Percentiles rank a stretch among this genome's conserved stretches.
Conservation (phyloP, 2,329 filamentous ascomycete species). For the Coccinonectria pachysandricola region DNA sequence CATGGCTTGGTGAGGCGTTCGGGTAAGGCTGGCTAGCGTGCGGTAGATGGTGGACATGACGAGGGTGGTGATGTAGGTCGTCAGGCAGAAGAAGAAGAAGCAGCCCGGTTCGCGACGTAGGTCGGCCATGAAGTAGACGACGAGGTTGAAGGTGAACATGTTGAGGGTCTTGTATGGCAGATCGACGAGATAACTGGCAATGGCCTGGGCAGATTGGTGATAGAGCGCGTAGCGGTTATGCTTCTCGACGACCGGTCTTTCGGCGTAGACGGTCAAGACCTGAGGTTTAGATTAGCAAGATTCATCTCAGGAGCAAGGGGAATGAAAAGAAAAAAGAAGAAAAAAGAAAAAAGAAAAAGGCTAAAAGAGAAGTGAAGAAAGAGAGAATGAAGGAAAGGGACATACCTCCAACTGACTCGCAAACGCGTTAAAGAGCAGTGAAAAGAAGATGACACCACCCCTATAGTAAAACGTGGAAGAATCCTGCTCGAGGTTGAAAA, state of each 20-base stretch:
- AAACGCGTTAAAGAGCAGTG: slow-evolving; percentile 41
- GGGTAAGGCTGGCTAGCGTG: slow-evolving; percentile 19
- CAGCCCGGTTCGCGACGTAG: slow-evolving; percentile 45
- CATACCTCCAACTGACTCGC: slow-evolving; percentile 22
- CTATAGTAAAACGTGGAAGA: slow-evolving; percentile 36
- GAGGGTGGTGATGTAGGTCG: slow-evolving; percentile 25
- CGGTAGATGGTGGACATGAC: slow-evolving; percentile 22
- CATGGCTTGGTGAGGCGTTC: slow-evolving; percentile 21
- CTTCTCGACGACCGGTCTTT: slow-evolving; percentile 24
- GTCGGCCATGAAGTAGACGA: slow-evolving; percentile 58
- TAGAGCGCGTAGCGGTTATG: slow-evolving; percentile 26
- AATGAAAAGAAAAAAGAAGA: too few relatives aligned
- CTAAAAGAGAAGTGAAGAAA: too few relatives aligned
- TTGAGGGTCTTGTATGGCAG: slow-evolving; percentile 17
- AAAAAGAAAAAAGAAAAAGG: too few relatives aligned
- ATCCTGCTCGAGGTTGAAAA: slow-evolving; percentile 33
- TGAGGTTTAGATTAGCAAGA: not conserved
- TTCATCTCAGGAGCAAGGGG: too few relatives aligned
- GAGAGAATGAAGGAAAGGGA: fast-evolving
- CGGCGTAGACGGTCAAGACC: slow-evolving; percentile 22
- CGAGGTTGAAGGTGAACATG: slow-evolving; percentile 15
- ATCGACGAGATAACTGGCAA: slow-evolving; percentile 16
- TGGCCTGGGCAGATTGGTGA: slow-evolving; percentile 22
- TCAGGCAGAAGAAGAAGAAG: slow-evolving; percentile 50
- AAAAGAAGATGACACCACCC: slow-evolving; percentile 40